Conservation (phyloP, 176 grass and related monocot species). For the Oryza meyeriana region DNA sequence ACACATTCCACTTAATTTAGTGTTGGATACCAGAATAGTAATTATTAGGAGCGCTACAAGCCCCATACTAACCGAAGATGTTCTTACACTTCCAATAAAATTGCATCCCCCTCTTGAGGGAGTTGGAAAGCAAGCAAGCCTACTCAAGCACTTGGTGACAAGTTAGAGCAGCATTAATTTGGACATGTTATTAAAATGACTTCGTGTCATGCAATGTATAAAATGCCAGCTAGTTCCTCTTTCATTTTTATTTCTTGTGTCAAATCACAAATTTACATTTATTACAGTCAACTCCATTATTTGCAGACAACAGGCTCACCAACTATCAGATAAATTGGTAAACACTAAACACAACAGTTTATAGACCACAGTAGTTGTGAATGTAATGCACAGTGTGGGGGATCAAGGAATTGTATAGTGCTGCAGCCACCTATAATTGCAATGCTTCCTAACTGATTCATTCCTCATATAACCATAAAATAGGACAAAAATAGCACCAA, state of each 20-base stretch:
- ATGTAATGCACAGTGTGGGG: neutral
- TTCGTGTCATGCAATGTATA: neutral
- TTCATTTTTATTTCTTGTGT: constrained; percentile 7
- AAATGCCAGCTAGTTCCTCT: neutral
- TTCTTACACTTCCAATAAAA: neutral
- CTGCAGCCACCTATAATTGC: neutral
- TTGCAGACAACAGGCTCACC: neutral
- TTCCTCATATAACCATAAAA: constrained; percentile 1
- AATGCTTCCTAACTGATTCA: neutral
- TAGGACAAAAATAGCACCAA: neutral
- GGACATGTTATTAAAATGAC: neutral
- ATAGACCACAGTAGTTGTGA: neutral
- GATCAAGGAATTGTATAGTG: neutral
- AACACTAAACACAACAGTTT: neutral
- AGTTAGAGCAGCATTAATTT: neutral
- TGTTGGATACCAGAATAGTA: neutral
- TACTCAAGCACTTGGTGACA: neutral
- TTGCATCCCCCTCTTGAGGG: neutral
- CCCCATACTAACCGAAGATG: neutral
- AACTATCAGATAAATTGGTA: neutral
- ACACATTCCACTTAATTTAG: neutral
- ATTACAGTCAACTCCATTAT: neutral
- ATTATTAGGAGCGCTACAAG: neutral
- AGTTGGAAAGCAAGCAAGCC: neutral
- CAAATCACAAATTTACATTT: neutral